Evolutionary conservation across 2,329 filamentous ascomycete genomes (phyloP).

Genomic region (Penicillium sp.): DNA sequence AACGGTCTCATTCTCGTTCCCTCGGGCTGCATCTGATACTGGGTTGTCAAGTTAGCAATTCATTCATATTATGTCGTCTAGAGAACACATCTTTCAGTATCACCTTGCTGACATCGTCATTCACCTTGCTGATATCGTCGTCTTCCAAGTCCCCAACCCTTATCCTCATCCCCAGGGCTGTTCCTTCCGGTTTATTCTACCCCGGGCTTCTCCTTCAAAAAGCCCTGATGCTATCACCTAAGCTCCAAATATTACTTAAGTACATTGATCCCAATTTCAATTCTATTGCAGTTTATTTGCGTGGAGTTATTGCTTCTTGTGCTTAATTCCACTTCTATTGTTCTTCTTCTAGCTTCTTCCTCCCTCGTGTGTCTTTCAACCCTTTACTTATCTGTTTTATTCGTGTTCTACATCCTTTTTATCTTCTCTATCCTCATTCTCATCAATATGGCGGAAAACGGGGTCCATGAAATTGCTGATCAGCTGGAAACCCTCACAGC

Average conservation of each 20-base stretch:
- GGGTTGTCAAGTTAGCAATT: neutral
- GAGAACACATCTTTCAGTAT: neutral
- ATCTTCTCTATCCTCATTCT: neutral
- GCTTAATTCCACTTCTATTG: neutral
- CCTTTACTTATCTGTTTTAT: neutral
- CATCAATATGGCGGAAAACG: neutral
- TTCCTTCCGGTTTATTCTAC: neutral
- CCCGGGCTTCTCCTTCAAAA: neutral
- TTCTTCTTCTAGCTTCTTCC: neutral
- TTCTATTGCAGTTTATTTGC: too few species aligned
- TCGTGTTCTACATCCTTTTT: neutral
- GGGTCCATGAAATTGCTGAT: neutral
- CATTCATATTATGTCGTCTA: neutral
- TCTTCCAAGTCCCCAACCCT: neutral
- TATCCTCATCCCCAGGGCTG: neutral
- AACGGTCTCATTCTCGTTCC: neutral
- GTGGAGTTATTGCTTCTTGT: neutral
- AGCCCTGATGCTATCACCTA: neutral
- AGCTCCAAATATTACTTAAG: neutral
- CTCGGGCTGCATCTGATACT: neutral
- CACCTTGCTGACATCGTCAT: neutral
- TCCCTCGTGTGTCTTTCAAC: neutral
- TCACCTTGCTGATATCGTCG: neutral
- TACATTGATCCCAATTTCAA: neutral
- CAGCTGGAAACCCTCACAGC: neutral